These are phyloP conservation scores for Talaromyces sp. DNA, from an alignment of 2,329 filamentous ascomycete genomes.

Conservation along the genomic window DNA sequence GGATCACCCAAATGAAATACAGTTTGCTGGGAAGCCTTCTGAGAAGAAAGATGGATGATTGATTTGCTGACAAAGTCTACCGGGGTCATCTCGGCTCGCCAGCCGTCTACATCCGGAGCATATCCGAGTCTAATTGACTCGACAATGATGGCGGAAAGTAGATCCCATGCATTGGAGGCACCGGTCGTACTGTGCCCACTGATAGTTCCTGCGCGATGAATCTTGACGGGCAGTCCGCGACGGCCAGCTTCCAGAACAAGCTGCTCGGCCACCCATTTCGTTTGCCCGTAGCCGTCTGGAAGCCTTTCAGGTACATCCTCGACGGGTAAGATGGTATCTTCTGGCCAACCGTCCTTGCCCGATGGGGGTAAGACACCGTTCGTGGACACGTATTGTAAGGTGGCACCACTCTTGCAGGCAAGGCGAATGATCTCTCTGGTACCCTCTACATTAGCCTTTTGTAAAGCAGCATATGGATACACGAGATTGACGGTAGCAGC, in stretches of 20 bases:
- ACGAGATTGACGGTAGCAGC: slow-evolving; percentile 76
- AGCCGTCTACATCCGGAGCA: slow-evolving; percentile 66
- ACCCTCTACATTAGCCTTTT: slow-evolving; percentile 73
- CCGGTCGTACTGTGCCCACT: slow-evolving; percentile 72
- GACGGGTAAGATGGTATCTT: slow-evolving; percentile 63
- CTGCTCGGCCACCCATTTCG: slow-evolving; percentile 77
- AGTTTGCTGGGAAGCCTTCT: slow-evolving; percentile 58
- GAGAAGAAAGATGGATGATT: slow-evolving; percentile 65
- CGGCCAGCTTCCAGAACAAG: slow-evolving; percentile 66
- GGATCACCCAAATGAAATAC: slow-evolving; percentile 74
- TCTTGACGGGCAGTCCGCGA: slow-evolving; percentile 65
- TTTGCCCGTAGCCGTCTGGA: slow-evolving; percentile 71
- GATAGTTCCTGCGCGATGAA: slow-evolving; percentile 72
- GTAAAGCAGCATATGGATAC: slow-evolving; percentile 73
- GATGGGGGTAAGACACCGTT: slow-evolving; percentile 74
- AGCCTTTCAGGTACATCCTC: slow-evolving; percentile 67
- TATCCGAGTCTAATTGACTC: slow-evolving; percentile 71
- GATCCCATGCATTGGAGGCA: slow-evolving; percentile 72
- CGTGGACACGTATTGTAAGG: slow-evolving; percentile 73
- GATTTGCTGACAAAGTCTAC: slow-evolving; percentile 76
- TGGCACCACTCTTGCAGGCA: slow-evolving; percentile 63
- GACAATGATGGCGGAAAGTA: slow-evolving; percentile 70
- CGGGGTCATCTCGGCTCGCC: slow-evolving; percentile 79
- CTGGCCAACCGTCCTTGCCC: slow-evolving; percentile 62
- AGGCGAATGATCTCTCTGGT: slow-evolving; percentile 70